Evolutionary conservation across 768 basidiomycete genomes (phyloP), one percentile per base, ranked within the genome.

Genomic region (Suillus subaureus): DNA sequence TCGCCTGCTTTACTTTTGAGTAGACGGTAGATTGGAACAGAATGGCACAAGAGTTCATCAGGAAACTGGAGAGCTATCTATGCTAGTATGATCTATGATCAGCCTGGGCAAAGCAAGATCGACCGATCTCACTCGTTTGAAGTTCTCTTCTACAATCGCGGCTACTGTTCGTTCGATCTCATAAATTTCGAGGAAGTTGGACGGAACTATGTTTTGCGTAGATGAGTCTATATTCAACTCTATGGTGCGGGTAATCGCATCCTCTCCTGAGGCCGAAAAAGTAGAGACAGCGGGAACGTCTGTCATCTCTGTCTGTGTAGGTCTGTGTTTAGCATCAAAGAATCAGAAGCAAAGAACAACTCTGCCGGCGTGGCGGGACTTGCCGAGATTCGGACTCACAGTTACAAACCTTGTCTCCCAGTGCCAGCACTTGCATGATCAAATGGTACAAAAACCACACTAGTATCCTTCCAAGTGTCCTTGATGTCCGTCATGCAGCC

Each of bases 21-120:
- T 5, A 79, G 73, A 45, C 86, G 83, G 74, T 89, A 96, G 33
- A 99, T 89, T 3, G 89, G 88, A 16, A 98, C 96, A 1, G 94
- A 94, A 69, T 92, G 89, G 37, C 86, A 86, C 15, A 99, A 78
- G 26, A 98, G 85, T 74, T 97, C 93, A 75, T 99, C 97, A 0
- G 97, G 97, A 70, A 99, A 98, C 77, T 99, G 97, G 13, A 99
- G 84, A 0, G 94, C 94, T 60, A 96, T 86, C 91, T 95, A 70
- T 31, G 42, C 16, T 42, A 51, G 35, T 26, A 66, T 31, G 23
- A 37, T 12, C 31, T 45, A 61, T 43, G 6, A 61, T 54, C 26
- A 28, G 55, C 28, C 8, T 33, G 37, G 4, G 42, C 12, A 37
- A 55, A 37, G 26, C 9, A 21, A 8, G 2, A 45, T 9, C 15